Evolutionary conservation across 495 filamentous ascomycete species (phyloP).

Genomic region (Annulohypoxylon stygium): DNA sequence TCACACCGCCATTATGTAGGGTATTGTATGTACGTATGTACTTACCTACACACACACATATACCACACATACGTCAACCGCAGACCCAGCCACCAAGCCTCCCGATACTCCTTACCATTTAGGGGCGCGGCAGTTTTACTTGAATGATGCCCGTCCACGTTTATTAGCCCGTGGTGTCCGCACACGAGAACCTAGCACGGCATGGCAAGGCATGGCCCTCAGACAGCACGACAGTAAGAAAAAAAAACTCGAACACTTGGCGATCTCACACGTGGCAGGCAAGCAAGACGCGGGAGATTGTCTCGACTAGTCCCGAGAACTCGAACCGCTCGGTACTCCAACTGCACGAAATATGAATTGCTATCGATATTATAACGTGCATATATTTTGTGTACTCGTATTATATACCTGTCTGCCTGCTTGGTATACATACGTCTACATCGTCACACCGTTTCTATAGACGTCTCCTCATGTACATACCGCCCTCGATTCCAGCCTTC

Average conservation of each 20-base stretch:
- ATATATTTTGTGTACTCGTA: conserved; percentile 8
- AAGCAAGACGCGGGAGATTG: conserved; percentile 44
- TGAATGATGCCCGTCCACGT: conserved; percentile 15
- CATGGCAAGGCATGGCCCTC: conserved; percentile 11
- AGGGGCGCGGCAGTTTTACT: conserved; percentile 13
- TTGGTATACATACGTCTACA: not conserved
- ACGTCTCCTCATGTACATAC: not conserved
- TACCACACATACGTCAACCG: conserved; percentile 24
- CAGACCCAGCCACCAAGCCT: conserved; percentile 21
- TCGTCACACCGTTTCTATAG: not conserved
- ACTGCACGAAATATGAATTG: conserved; percentile 40
- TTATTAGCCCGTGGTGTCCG: conserved; percentile 22
- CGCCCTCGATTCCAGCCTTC: not conserved
- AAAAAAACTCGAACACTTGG: conserved; percentile 25
- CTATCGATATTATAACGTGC: conserved; percentile 20
- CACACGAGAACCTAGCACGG: conserved; percentile 15
- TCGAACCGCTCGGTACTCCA: conserved; percentile 37
- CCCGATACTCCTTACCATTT: conserved; percentile 23
- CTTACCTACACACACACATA: not conserved
- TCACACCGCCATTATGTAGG: conserved; percentile 43
- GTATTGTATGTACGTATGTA: conserved; percentile 10
- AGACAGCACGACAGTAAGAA: conserved; percentile 14
- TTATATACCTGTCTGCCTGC: not conserved
- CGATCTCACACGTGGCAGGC: conserved; percentile 47
- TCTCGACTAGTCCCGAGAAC: conserved; percentile 35